phyloP scores from a whole-genome alignment of 257 asterid genomes.

The Primulina tabacum region DNA sequence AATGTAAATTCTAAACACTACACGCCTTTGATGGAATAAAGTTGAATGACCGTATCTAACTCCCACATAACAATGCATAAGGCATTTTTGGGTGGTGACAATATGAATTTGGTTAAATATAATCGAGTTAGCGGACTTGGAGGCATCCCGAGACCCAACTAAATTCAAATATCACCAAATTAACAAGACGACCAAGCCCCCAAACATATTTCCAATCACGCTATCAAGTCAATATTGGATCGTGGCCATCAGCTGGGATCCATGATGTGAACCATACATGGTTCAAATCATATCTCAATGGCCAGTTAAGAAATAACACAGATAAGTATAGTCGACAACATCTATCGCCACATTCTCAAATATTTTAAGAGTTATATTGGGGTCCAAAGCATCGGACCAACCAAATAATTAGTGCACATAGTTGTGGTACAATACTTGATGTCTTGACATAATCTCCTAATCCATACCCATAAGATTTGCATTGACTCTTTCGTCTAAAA shows the following conservation, averaged over 20 bases:
- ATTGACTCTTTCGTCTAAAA: neutral
- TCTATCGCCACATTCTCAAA: no score
- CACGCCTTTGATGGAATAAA: neutral
- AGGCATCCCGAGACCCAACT: neutral
- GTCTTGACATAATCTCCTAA: neutral
- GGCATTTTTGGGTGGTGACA: neutral
- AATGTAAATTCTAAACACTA: neutral
- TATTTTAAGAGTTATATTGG: no score
- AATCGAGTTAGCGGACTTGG: neutral
- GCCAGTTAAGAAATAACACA: neutral
- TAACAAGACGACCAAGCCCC: neutral
- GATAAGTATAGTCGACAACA: no score
- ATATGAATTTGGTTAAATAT: neutral
- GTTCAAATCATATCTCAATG: neutral
- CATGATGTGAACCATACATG: neutral
- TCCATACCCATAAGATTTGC: neutral
- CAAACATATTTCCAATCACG: neutral
- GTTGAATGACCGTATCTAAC: neutral
- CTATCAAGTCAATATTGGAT: neutral
- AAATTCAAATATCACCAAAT: slow-evolving; percentile 2
- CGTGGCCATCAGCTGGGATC: neutral
- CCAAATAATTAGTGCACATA: neutral
- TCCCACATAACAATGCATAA: neutral
- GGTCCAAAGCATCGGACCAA: neutral
- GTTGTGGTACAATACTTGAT: neutral